Conservation (phyloP, 2,329 filamentous ascomycete genomes). For the Lachnellula arida region DNA sequence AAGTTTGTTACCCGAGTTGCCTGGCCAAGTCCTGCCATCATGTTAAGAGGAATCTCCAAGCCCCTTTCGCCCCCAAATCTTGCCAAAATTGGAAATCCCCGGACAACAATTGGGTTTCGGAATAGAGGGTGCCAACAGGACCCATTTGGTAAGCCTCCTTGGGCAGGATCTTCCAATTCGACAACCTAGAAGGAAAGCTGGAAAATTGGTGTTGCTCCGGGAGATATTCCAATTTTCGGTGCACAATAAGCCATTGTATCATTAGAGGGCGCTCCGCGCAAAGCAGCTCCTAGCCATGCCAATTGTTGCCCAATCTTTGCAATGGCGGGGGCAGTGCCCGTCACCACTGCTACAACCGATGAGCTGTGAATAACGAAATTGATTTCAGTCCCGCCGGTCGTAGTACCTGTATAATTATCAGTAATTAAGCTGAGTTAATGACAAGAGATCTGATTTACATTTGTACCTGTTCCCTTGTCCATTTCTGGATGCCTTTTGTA, state of each 20-base stretch:
- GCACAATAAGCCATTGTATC: background rate
- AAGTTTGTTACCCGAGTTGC: conserved; percentile 5
- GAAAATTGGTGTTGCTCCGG: too few relatives aligned
- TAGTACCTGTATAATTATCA: too few relatives aligned
- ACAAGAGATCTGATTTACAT: too few relatives aligned
- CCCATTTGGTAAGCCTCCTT: background rate
- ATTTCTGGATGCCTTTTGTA: background rate
- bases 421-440: too few relatives aligned
- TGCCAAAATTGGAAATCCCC: conserved; percentile 13
- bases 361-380: too few relatives aligned
- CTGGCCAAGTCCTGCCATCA: conserved; percentile 20
- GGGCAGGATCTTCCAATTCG: too few relatives aligned
- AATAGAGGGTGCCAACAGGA: conserved; percentile 12
- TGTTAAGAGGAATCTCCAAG: conserved; percentile 23
- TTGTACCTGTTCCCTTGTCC: too few relatives aligned
- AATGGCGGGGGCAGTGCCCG: background rate
- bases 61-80: conserved; percentile 7
- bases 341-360: too few relatives aligned
- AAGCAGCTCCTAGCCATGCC: conserved; percentile 8
- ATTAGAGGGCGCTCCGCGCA: background rate
- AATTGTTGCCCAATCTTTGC: conserved; percentile 6
- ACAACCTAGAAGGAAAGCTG: too few relatives aligned
- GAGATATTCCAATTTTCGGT: background rate
- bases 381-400: too few relatives aligned
- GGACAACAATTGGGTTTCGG: conserved; percentile 11